phyloP scores from a whole-genome alignment of 257 asterid species.

The Scutellaria galericulata region DNA sequence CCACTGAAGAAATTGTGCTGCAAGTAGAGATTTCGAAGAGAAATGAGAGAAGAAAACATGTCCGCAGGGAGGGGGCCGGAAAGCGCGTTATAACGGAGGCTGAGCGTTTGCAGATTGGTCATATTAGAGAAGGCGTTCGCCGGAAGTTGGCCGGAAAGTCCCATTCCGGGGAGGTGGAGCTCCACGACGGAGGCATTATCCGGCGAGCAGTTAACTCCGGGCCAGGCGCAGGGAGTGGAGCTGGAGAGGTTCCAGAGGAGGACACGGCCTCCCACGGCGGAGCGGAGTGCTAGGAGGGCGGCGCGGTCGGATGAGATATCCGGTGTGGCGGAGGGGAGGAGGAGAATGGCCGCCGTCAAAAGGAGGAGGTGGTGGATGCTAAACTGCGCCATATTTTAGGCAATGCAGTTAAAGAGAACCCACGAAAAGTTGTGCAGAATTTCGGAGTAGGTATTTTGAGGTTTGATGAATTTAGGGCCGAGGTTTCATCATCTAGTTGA shows the following conservation, averaged over 20 bases:
- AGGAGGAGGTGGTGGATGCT: conserved; percentile 36
- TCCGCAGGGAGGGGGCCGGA: conserved; percentile 70
- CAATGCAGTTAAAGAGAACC: conserved; percentile 17
- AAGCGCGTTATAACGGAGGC: conserved; percentile 85
- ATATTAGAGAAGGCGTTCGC: conserved; percentile 57
- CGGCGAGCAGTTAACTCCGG: conserved; percentile 73
- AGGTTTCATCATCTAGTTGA: conserved; percentile 27
- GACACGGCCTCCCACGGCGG: conserved; percentile 82
- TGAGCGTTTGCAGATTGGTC: conserved; percentile 67
- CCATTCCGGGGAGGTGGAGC: conserved; percentile 90
- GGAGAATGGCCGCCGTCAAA: conserved; percentile 32
- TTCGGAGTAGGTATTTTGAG: neutral
- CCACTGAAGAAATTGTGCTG: conserved; percentile 75
- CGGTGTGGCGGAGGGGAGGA: conserved; percentile 40
- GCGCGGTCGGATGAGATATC: conserved; percentile 85
- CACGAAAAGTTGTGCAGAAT: neutral
- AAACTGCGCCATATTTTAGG: conserved; percentile 36
- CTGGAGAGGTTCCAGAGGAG: conserved; percentile 71
- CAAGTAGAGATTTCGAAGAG: conserved; percentile 65
- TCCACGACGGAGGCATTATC: conserved; percentile 57
- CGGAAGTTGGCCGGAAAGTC: conserved; percentile 73
- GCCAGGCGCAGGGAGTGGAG: conserved; percentile 74
- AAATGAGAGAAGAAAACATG: conserved; percentile 53
- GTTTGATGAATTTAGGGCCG: conserved; percentile 28
- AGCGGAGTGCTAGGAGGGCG: conserved; percentile 70